Conservation (phyloP, 305 asterid genomes). For the Fraxinus velutina region DNA sequence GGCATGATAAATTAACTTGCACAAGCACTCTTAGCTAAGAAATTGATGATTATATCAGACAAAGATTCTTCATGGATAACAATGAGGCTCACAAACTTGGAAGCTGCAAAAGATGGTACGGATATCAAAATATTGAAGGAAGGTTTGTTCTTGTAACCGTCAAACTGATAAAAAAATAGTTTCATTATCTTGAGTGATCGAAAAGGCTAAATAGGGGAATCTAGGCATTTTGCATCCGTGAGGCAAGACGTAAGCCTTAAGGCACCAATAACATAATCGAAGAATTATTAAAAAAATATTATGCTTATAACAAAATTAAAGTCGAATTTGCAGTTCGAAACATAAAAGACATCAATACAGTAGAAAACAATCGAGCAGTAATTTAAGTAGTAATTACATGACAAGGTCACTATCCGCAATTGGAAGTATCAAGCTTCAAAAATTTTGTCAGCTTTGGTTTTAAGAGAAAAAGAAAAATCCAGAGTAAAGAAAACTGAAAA, state of each 20-base stretch:
- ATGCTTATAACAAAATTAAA: background rate
- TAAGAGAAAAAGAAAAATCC: background rate
- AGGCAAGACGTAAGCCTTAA: background rate
- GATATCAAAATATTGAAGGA: background rate
- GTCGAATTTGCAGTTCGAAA: background rate
- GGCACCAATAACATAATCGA: background rate
- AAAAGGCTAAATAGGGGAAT: background rate
- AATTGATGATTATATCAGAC: background rate
- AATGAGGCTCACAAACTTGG: background rate
- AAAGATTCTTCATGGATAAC: background rate
- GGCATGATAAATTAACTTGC: background rate
- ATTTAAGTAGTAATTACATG: background rate
- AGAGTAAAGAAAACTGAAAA: background rate
- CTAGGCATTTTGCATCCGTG: background rate
- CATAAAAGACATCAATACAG: background rate
- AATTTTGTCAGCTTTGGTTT: background rate
- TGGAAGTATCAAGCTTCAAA: background rate
- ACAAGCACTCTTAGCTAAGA: background rate
- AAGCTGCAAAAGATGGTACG: background rate
- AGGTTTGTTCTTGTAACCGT: background rate
- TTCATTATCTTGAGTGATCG: background rate
- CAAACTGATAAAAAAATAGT: background rate
- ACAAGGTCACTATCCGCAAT: background rate
- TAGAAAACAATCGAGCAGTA: background rate
- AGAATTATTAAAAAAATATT: background rate